Percentiles rank a stretch among this genome's conserved stretches.
These are phyloP conservation scores for Rhizophagus sp. DNA, from an alignment of 192 early-diverging fungal genomes.

Conservation along the genomic window DNA sequence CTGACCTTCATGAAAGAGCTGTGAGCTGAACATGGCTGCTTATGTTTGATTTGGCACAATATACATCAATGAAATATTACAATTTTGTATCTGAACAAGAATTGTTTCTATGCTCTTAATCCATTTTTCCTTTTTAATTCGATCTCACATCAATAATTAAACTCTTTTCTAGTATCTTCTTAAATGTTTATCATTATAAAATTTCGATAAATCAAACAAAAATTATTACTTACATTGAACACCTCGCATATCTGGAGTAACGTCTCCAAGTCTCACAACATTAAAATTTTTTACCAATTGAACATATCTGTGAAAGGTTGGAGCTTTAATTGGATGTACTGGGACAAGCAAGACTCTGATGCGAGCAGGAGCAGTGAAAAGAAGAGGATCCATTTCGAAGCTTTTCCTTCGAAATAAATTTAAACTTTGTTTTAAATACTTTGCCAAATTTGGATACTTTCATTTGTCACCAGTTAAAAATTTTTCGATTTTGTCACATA, in stretches of 20 bases:
- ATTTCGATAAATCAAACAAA: neutral
- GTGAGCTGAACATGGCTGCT: conserved; percentile 58
- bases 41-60: conserved; percentile 1
- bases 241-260: conserved; percentile 63
- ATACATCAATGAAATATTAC: conserved; percentile 1
- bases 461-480: too few relatives aligned
- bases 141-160: neutral
- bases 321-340: conserved; percentile 61
- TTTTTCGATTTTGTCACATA: too few relatives aligned
- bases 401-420: neutral
- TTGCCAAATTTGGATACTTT: neutral
- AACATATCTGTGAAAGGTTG: conserved; percentile 65
- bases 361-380: conserved; percentile 53
- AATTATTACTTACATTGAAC: conserved; percentile 38
- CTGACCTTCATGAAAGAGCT: conserved; percentile 63
- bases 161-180: neutral
- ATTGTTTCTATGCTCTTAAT: neutral
- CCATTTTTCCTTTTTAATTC: neutral
- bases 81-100: neutral
- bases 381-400: conserved; percentile 43
- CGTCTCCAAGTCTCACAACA: conserved; percentile 66
- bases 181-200: neutral
- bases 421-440: neutral
- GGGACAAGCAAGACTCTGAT: conserved; percentile 74
- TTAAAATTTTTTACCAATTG: conserved; percentile 65